Evolutionary conservation across 2,329 filamentous ascomycete species (phyloP).

Genomic region (Aspergillus niger): DNA sequence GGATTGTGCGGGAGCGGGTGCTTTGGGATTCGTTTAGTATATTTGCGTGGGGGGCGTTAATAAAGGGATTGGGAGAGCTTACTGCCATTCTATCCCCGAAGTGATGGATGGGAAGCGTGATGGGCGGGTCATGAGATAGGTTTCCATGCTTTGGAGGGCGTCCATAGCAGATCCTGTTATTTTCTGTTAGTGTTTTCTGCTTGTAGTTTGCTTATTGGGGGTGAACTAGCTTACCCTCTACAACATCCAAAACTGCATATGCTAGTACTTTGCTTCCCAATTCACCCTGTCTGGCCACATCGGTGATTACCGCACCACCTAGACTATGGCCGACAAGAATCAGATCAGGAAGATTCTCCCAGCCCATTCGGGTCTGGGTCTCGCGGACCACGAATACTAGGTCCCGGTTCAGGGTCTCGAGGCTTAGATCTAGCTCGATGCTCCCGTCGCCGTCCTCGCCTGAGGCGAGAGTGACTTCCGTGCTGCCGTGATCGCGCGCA

Average conservation of each 20-base stretch:
- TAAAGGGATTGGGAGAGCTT: slow-evolving; percentile 10
- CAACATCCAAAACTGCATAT: slow-evolving; percentile 89
- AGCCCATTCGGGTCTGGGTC: slow-evolving; percentile 68
- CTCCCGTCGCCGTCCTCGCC: not conserved
- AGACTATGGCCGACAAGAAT: slow-evolving; percentile 89
- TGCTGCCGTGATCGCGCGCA: slow-evolving; percentile 81
- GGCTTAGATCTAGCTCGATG: slow-evolving; percentile 65
- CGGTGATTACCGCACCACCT: slow-evolving; percentile 86
- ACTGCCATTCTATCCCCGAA: slow-evolving; percentile 90
- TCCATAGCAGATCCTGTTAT: slow-evolving; percentile 79
- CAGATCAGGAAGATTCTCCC: slow-evolving; percentile 71
- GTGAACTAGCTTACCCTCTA: slow-evolving; percentile 61
- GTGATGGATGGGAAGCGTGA: slow-evolving; percentile 73
- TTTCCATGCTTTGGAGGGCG: slow-evolving; percentile 90
- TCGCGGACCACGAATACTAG: slow-evolving; percentile 68
- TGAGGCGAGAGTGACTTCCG: slow-evolving; percentile 36
- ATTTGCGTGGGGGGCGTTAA: not conserved
- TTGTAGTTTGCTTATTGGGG: not conserved
- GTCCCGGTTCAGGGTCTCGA: slow-evolving; percentile 73
- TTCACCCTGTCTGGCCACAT: slow-evolving; percentile 69
- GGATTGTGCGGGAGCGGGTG: slow-evolving; percentile 80
- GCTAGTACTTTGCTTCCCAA: slow-evolving; percentile 73
- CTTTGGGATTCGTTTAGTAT: slow-evolving; percentile 28
- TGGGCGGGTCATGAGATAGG: slow-evolving; percentile 81
- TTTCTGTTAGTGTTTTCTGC: not conserved